Evolutionary conservation across 306 rosid species (phyloP), one percentile per base, ranked within the genome.

Genomic region (Quercus cerris): DNA sequence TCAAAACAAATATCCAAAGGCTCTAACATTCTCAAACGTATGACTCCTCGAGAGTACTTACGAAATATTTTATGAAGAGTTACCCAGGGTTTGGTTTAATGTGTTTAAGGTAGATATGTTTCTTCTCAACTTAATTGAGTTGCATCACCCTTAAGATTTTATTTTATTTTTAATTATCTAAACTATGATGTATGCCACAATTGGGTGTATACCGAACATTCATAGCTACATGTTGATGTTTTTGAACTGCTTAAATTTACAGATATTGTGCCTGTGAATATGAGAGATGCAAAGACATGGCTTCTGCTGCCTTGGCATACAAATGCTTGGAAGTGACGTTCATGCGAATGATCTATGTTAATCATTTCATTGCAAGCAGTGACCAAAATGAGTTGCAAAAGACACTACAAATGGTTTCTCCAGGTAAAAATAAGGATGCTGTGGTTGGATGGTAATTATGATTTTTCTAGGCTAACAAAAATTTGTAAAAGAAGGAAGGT

Each of bases 271-370:
- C 72, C 27, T 3, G 25, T 35, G 52, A 68, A 68, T 68, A 68
- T 10, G 72, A 68, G 72, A 68, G 51, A 68, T 68, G 49, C 52
- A 35, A 68, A 33, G 27, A 68, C 15, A 68, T 35, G 52, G 72
- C 52, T 22, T 35, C 72, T 0, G 72, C 72, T 68, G 27, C 72
- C 38, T 38, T 68, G 49, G 72, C 72, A 35, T 68, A 68, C 72
- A 68, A 68, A 68, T 68, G 72, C 72, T 18, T 68, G 52, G 72
- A 68, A 68, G 72, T 68, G 8, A 46, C 72, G 41, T 68, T 33
- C 52, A 68, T 68, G 72, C 49, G 52, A 38, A 31, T 68, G n/a
- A 68, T 68, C 51, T 35, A 33, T 68, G 35, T 22, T 49, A 33
- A 35, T 19, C 72, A 68, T 35, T 8, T n/a, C 6, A 68, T n/a